A percentile compares a stretch with the other conserved stretches of the same genome.
These are phyloP conservation scores for Fusarium pseudonygamai DNA, from an alignment of 2,329 filamentous ascomycete genomes.

Conservation along the genomic window DNA sequence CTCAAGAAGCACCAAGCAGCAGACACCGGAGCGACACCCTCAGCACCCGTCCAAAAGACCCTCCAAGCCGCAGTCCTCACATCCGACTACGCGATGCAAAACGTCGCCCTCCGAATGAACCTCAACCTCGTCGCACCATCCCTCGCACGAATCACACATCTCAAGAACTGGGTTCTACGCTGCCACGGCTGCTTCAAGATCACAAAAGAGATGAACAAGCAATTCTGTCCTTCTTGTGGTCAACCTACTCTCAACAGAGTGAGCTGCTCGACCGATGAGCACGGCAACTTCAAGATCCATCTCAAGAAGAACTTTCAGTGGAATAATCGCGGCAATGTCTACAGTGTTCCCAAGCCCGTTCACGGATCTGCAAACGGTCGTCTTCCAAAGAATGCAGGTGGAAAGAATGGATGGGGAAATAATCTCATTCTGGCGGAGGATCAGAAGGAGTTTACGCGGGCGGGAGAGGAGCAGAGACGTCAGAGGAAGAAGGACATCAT, in stretches of 20 bases:
- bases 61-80: conserved; percentile 93
- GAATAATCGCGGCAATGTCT: conserved; percentile 93
- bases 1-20: conserved; percentile 83
- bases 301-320: conserved; percentile 96
- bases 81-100: conserved; percentile 97
- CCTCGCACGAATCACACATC: conserved; percentile 80
- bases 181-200: conserved; percentile 94
- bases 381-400: conserved; percentile 72
- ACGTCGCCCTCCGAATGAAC: conserved; percentile 94
- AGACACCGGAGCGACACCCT: conserved; percentile 61
- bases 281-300: conserved; percentile 84
- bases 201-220: conserved; percentile 83
- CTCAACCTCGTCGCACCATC: conserved; percentile 85
- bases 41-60: conserved; percentile 65
- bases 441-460: conserved; percentile 87
- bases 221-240: conserved; percentile 93
- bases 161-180: conserved; percentile 89
- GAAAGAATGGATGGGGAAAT: conserved; percentile 87
- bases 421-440: conserved; percentile 90
- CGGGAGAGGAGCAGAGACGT: conserved; percentile 70
- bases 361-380: conserved; percentile 84
- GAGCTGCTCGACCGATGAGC: conserved; percentile 82
- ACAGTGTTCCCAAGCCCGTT: conserved; percentile 90
- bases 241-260: conserved; percentile 86
- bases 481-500: conserved; percentile 82